Base-by-base conservation (phyloP, 108 stramenopile genomes). In the Cyclotella choctawhatcheeana region DNA sequence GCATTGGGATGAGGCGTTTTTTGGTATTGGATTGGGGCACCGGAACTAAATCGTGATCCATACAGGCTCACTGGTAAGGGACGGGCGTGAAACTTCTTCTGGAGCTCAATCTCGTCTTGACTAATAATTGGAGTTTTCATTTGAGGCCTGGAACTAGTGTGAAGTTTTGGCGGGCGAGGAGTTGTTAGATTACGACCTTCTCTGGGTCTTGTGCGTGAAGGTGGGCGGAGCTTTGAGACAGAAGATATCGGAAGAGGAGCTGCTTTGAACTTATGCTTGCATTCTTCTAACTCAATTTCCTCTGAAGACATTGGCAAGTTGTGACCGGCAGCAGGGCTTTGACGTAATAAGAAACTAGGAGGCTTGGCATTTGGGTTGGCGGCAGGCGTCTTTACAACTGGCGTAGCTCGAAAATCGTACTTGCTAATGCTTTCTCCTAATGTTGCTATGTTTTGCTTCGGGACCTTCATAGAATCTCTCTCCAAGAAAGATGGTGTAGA, bases 211-310 rank as follows among this genome's bases (percentile, higher is more conserved):
- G n/a, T n/a, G n/a, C n/a, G n/a, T 29, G 67, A 27, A 29, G 32
- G 51, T 35, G 67, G 51, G 34, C 67, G 21, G 27, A 18, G 26
- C 40, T 44, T 30, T 30, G 55, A 20, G 40, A n/a, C n/a, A n/a
- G 40, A 40, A 25, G 53, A 44, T 43, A 40, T 43, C 8, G 60
- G 43, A 29, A 69, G 0, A 0, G 68, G 29, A 34, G 55, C 27
- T 20, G 68, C 68, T 22, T 64, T 64, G 64, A 74, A 74, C 52
- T 65, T 63, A 7, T 74, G 64, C 45, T 58, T 44, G 43, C 73
- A 74, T 62, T 74, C 73, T 44, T 74, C 73, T n/a, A 65, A 44
- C 26, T 74, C 73, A 20, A 74, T 43, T 22, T 74, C 73, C 45
- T 74, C 73, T 0, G 73, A 65, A 12, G 55, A 58, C 45, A 58